Conservation (phyloP, 495 filamentous ascomycete species). For the Lepidopterella palustris region DNA sequence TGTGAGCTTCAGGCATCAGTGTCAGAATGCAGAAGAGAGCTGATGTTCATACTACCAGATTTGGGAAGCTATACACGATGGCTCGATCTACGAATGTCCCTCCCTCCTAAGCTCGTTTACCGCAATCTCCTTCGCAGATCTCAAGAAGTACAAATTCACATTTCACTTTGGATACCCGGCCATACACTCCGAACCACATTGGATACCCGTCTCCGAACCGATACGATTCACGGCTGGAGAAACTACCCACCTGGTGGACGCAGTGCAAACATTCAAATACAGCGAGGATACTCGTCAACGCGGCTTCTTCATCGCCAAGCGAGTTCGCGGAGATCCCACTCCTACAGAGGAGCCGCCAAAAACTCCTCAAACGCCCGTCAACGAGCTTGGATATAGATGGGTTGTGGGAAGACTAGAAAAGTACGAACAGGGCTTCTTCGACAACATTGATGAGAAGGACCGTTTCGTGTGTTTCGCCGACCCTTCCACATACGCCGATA, state of each 20-base stretch:
- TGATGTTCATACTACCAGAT: slow-evolving; percentile 48
- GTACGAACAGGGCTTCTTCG: slow-evolving; percentile 86
- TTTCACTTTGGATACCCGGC: slow-evolving; percentile 96
- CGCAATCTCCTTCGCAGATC: slow-evolving; percentile 86
- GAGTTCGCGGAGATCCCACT: slow-evolving; percentile 37
- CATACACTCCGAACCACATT: slow-evolving; percentile 76
- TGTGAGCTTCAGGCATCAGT: slow-evolving; percentile 43
- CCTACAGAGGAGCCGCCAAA: slow-evolving; percentile 30
- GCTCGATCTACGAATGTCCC: slow-evolving; percentile 88
- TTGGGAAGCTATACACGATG: slow-evolving; percentile 95
- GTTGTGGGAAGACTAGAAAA: slow-evolving; percentile 62
- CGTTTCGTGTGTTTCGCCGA: slow-evolving; percentile 82
- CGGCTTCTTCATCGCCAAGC: slow-evolving; percentile 90
- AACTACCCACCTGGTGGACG: slow-evolving; percentile 65
- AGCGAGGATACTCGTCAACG: slow-evolving; percentile 70
- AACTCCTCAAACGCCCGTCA: slow-evolving; percentile 38
- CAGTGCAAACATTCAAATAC: slow-evolving; percentile 81
- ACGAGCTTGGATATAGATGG: slow-evolving; percentile 60
- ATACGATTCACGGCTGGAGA: slow-evolving; percentile 56
- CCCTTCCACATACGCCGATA: slow-evolving; percentile 77
- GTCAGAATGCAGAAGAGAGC: neutral
- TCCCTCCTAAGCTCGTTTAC: slow-evolving; percentile 83
- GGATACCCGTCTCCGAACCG: slow-evolving; percentile 45
- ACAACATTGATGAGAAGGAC: slow-evolving; percentile 57
- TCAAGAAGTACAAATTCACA: slow-evolving; percentile 91